phyloP scores from a whole-genome alignment of 768 basidiomycete species.

The Omphalotus guepiniiformis region DNA sequence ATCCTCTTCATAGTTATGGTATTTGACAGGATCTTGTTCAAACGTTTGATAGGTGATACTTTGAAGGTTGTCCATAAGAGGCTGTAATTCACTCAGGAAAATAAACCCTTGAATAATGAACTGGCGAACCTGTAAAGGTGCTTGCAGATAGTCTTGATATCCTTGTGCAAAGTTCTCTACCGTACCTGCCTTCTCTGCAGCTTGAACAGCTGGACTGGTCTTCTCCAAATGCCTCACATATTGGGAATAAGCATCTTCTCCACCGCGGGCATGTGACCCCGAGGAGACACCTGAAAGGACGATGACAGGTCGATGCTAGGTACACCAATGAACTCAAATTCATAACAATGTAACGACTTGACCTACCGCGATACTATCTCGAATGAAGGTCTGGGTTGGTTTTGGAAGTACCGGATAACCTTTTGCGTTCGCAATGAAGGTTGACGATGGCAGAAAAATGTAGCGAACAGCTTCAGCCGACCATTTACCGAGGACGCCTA shows the following conservation, averaged over 20 bases:
- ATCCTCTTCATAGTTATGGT: slow-evolving; percentile 91
- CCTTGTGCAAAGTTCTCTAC: slow-evolving; percentile 89
- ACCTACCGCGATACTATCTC: slow-evolving; percentile 81
- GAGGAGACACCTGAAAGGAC: slow-evolving; percentile 70
- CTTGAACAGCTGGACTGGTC: slow-evolving; percentile 64
- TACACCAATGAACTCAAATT: slow-evolving; percentile 17
- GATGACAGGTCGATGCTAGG: slow-evolving; percentile 79
- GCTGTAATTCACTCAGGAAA: slow-evolving; percentile 41
- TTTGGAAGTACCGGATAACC: slow-evolving; percentile 97
- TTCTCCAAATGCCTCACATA: slow-evolving; percentile 83
- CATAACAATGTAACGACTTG: slow-evolving; percentile 10
- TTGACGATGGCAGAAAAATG: slow-evolving; percentile 82
- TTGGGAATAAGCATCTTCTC: slow-evolving; percentile 84
- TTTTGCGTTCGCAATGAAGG: slow-evolving; percentile 94
- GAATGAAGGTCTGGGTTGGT: slow-evolving; percentile 86
- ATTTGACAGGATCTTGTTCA: slow-evolving; percentile 97
- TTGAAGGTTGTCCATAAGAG: slow-evolving; percentile 95
- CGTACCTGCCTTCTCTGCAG: slow-evolving; percentile 61
- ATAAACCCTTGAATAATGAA: slow-evolving; percentile 3
- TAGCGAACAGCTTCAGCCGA: slow-evolving; percentile 88
- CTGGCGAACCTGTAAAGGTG: slow-evolving; percentile 75
- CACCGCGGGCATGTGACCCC: slow-evolving; percentile 72
- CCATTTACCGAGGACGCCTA: slow-evolving; percentile 82
- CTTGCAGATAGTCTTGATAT: slow-evolving; percentile 94
- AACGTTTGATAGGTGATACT: slow-evolving; percentile 97